phyloP scores from a whole-genome alignment of 768 basidiomycete genomes.

The Tulasnella sp. region DNA sequence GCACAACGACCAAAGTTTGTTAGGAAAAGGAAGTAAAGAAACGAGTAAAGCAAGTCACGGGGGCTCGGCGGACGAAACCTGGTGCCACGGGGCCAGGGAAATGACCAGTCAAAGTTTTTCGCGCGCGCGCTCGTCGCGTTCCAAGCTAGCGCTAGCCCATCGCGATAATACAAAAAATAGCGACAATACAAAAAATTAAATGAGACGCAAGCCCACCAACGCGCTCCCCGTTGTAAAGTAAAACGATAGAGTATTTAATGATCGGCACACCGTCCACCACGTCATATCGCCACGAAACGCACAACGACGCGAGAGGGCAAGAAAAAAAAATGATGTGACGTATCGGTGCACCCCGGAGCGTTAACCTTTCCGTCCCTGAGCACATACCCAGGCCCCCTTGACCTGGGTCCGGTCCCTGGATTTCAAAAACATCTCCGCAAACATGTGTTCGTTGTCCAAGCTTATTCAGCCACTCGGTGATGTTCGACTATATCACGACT shows the following conservation, averaged over 20 bases:
- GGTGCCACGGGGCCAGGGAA: background rate
- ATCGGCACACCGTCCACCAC: background rate
- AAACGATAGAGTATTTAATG: background rate
- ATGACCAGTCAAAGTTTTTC: slow-evolving; percentile 13
- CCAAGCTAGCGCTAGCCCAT: background rate
- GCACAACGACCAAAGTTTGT: background rate
- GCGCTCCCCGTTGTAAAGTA: background rate
- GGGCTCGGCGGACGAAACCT: background rate
- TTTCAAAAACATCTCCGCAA: too few species aligned
- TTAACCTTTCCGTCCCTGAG: slow-evolving; percentile 6
- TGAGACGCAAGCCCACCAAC: background rate
- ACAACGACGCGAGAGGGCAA: background rate
- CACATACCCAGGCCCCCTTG: background rate
- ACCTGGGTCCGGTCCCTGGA: background rate
- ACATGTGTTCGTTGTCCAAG: too few species aligned
- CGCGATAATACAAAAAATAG: background rate
- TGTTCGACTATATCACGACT: too few species aligned
- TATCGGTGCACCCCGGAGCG: background rate
- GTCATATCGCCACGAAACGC: background rate
- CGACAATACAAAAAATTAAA: background rate
- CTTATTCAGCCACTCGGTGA: too few species aligned
- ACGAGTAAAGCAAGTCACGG: background rate
- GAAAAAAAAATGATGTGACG: background rate
- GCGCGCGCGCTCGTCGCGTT: background rate
- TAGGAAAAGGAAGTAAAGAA: background rate